A percentile compares a stretch with the other conserved stretches of the same genome.
These are phyloP conservation scores for Periglandula ipomoeae DNA, from an alignment of 2,329 filamentous ascomycete genomes.

Conservation along the genomic window DNA sequence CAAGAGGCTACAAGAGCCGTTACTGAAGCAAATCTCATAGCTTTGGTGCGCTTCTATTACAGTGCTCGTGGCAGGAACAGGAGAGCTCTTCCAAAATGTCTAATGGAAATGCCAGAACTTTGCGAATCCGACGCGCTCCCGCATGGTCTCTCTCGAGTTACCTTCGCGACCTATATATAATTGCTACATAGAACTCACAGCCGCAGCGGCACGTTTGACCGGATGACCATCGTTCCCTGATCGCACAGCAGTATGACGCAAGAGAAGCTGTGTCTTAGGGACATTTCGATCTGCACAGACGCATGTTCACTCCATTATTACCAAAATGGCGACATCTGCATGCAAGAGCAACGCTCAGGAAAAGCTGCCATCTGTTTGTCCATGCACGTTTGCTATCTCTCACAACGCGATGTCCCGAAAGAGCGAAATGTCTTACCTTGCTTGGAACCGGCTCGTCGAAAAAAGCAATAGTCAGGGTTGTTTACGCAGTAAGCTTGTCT, in stretches of 20 bases:
- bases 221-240: too few species aligned
- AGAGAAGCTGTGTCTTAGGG: neutral
- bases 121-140: too few species aligned
- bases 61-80: neutral
- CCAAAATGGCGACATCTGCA: constrained; percentile 12
- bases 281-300: constrained; percentile 4
- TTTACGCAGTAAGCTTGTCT: neutral
- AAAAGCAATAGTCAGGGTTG: neutral
- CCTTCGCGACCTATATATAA: neutral
- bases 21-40: constrained; percentile 10
- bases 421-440: neutral
- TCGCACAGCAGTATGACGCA: constrained; percentile 1
- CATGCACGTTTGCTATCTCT: neutral
- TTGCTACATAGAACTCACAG: neutral
- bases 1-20: constrained; percentile 7
- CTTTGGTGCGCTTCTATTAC: neutral
- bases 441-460: neutral
- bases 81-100: too few species aligned
- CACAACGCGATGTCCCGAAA: neutral
- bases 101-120: too few species aligned
- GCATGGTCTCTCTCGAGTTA: too few species aligned
- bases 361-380: neutral
- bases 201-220: too few species aligned
- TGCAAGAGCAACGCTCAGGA: neutral
- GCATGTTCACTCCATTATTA: constrained; percentile 3